Evolutionary conservation across 306 rosid species (phyloP).

Genomic region (Quercus gilva): DNA sequence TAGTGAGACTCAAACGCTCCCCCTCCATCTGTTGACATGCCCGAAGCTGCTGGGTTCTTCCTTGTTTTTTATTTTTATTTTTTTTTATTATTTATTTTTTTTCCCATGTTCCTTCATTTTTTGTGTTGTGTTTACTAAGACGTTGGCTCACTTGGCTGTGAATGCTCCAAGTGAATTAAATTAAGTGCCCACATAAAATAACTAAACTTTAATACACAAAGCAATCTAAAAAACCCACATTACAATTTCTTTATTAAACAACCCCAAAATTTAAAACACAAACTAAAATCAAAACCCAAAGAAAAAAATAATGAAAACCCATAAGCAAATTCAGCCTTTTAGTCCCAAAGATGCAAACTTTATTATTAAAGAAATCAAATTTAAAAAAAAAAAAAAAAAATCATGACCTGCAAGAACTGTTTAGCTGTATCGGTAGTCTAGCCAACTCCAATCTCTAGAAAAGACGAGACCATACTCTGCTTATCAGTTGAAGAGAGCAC

Average conservation of each 20-base stretch:
- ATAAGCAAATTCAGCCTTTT: background rate
- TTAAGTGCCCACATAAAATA: background rate
- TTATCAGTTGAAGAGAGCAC: constrained; percentile 36
- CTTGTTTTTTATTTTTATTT: too few species aligned
- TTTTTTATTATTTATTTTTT: too few species aligned
- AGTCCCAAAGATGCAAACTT: background rate
- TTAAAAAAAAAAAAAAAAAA: background rate
- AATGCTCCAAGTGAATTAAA: too few species aligned
- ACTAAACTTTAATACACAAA: background rate
- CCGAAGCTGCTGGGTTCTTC: too few species aligned
- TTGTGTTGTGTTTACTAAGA: too few species aligned
- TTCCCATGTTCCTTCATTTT: too few species aligned
- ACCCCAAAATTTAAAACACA: background rate
- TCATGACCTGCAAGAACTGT: constrained; percentile 43
- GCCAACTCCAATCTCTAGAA: constrained; percentile 56
- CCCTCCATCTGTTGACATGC: too few species aligned
- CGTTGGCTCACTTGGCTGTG: too few species aligned
- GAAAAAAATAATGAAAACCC: background rate
- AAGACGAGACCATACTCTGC: constrained; percentile 44
- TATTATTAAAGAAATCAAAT: background rate
- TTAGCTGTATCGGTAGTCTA: constrained; percentile 47
- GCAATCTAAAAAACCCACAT: background rate
- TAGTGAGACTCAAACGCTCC: too few species aligned
- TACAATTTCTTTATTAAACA: background rate
- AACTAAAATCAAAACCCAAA: background rate